Conservation (phyloP, 805 yeast species). For the Cyberlindnera samutprakarnensis region DNA sequence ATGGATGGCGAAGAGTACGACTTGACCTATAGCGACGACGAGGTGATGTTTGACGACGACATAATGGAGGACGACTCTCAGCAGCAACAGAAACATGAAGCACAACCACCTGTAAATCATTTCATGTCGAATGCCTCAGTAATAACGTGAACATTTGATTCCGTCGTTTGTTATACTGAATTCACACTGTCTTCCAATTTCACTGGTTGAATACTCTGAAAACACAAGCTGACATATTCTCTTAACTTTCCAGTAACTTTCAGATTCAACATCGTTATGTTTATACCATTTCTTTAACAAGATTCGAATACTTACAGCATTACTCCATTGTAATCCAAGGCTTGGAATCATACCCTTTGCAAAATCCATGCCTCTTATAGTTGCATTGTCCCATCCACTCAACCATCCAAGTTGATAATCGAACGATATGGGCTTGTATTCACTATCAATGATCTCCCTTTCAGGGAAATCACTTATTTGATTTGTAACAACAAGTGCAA, state of each 20-base stretch:
- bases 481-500: slow-evolving; percentile 68
- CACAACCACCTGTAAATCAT: too few relatives aligned
- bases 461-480: slow-evolving; percentile 66
- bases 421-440: slow-evolving; percentile 25
- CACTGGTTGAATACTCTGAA: too few relatives aligned
- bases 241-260: slow-evolving; percentile 17
- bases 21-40: slow-evolving; percentile 30
- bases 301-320: slow-evolving; percentile 41
- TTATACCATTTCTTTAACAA: slow-evolving; percentile 35
- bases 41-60: slow-evolving; percentile 22
- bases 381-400: slow-evolving; percentile 52
- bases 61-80: slow-evolving; percentile 23
- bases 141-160: too few relatives aligned
- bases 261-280: slow-evolving; percentile 19
- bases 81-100: too few relatives aligned
- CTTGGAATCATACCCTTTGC: slow-evolving; percentile 36
- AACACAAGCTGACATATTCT: slow-evolving; percentile 34
- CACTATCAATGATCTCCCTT: slow-evolving; percentile 15
- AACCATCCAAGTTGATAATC: slow-evolving; percentile 68
- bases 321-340: slow-evolving; percentile 49
- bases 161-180: too few relatives aligned
- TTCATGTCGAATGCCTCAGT: too few relatives aligned
- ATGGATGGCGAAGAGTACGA: slow-evolving; percentile 39
- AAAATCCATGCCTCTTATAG: background rate
- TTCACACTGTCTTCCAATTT: too few relatives aligned